Percentiles rank a stretch among this genome's conserved stretches.
These are phyloP conservation scores for Aegilops tauschii DNA, from an alignment of 176 grass and related monocot genomes.

Conservation along the genomic window DNA sequence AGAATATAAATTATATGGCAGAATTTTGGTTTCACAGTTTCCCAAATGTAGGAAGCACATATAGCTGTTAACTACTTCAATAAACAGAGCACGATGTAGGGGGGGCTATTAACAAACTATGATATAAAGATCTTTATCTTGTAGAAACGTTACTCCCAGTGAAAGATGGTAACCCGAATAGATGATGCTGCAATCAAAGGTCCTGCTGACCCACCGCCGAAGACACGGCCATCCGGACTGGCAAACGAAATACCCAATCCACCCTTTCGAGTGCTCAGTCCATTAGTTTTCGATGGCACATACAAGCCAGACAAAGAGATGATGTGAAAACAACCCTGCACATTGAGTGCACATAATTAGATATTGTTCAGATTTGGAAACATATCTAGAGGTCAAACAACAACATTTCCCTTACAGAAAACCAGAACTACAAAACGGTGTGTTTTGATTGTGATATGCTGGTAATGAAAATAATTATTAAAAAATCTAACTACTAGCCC, in stretches of 20 bases:
- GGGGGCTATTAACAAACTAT: neutral
- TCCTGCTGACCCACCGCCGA: conserved; percentile 64
- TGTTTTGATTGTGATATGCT: neutral
- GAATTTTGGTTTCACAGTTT: neutral
- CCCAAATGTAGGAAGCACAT: neutral
- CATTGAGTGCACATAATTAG: neutral
- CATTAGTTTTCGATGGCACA: conserved; percentile 47
- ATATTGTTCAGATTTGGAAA: neutral
- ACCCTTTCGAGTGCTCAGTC: conserved; percentile 51
- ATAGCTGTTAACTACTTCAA: neutral
- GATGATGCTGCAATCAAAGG: conserved; percentile 53
- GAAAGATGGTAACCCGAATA: conserved; percentile 43
- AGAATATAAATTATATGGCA: neutral
- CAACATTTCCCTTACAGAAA: neutral
- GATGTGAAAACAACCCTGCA: conserved; percentile 64
- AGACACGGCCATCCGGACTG: conserved; percentile 46
- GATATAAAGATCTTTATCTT: neutral
- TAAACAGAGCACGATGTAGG: neutral
- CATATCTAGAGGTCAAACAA: neutral
- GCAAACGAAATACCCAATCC: conserved; percentile 48
- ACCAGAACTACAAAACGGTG: neutral
- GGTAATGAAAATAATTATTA: neutral
- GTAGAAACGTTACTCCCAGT: neutral
- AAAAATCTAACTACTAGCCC: neutral
- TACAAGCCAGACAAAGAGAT: conserved; percentile 64